Percentiles rank a stretch among this genome's conserved stretches.
Evolutionary conservation across 2,329 filamentous ascomycete species (phyloP).

Genomic region (Aspergillus niger): DNA sequence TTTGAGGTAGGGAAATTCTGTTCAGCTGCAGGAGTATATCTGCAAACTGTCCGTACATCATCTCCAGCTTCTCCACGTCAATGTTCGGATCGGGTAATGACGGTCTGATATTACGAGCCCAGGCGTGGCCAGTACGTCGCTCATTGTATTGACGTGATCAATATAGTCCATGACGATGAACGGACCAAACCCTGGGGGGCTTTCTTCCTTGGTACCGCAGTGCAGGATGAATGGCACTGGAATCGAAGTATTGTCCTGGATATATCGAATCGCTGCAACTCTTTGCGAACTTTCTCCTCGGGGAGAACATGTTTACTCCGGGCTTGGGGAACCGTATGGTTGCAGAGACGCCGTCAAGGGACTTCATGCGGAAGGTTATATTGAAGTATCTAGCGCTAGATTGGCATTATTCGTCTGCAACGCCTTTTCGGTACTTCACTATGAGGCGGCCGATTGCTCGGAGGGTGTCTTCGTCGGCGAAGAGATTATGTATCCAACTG

Average conservation of each 20-base stretch:
- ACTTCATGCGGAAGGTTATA: constrained; percentile 25
- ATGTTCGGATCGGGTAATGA: constrained; percentile 12
- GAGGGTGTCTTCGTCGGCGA: neutral
- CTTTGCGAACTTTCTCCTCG: constrained; percentile 30
- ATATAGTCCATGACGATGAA: constrained; percentile 38
- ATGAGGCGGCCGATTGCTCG: constrained; percentile 15
- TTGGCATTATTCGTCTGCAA: constrained; percentile 6
- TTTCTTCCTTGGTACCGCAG: constrained; percentile 16
- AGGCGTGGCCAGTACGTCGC: neutral
- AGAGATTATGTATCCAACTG: constrained; percentile 9
- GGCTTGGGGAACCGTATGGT: constrained; percentile 26
- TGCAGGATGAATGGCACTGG: constrained; percentile 20
- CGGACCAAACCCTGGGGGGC: constrained; percentile 28
- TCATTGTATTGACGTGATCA: neutral
- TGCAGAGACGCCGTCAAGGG: constrained; percentile 11
- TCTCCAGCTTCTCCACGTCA: constrained; percentile 8
- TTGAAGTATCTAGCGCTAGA: constrained; percentile 24
- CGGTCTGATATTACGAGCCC: neutral
- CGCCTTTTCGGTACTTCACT: constrained; percentile 8
- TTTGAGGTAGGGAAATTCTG: constrained; percentile 35
- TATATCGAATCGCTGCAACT: constrained; percentile 22
- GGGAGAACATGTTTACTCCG: constrained; percentile 28
- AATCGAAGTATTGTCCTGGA: constrained; percentile 21
- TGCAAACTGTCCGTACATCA: constrained; percentile 45
- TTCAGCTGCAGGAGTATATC: constrained; percentile 45